Evolutionary conservation across 441 rosid species (phyloP), one percentile per base, ranked within the genome.

Genomic region (Euphorbia celastroides): DNA sequence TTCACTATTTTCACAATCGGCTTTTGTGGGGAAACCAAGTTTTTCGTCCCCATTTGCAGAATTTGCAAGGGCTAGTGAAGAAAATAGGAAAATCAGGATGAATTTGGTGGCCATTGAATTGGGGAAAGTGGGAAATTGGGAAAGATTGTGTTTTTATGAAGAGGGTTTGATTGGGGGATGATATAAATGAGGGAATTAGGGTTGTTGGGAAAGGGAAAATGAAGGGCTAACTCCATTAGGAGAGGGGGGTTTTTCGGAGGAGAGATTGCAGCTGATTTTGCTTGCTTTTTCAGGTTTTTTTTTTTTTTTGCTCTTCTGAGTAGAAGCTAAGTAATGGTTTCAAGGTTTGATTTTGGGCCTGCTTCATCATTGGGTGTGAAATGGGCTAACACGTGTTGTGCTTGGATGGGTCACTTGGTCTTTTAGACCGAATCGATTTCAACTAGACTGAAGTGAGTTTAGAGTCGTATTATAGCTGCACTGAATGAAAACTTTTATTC

Each of bases 301-400:
- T n/a, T n/a, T n/a, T n/a, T n/a, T n/a, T n/a, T n/a, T n/a, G n/a
- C 78, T 81, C 92, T 80, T 34, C 89, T 70, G 72, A 73, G 72
- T 86, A 81, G 74, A 81, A 82, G 92, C 77, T 48, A 82, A 80
- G 84, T 41, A 27, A 74, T 34, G 9, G 32, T 44, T 57, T 63
- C 59, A 23, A 7, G 36, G 62, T 20, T 41, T 11, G 5, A 52
- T 34, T 16, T 31, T 51, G 20, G 59, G 58, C 58, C 19, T n/a
- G n/a, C n/a, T n/a, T n/a, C n/a, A n/a, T n/a, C n/a, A n/a, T n/a
- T n/a, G n/a, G n/a, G n/a, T n/a, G n/a, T n/a, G n/a, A n/a, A n/a
- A n/a, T n/a, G n/a, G n/a, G n/a, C n/a, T n/a, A n/a, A n/a, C n/a
- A n/a, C n/a, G n/a, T n/a, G n/a, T n/a, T n/a, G n/a, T n/a, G n/a